These are phyloP conservation scores for Galerina sulciceps DNA, from an alignment of 768 basidiomycete genomes.

Conservation along the genomic window DNA sequence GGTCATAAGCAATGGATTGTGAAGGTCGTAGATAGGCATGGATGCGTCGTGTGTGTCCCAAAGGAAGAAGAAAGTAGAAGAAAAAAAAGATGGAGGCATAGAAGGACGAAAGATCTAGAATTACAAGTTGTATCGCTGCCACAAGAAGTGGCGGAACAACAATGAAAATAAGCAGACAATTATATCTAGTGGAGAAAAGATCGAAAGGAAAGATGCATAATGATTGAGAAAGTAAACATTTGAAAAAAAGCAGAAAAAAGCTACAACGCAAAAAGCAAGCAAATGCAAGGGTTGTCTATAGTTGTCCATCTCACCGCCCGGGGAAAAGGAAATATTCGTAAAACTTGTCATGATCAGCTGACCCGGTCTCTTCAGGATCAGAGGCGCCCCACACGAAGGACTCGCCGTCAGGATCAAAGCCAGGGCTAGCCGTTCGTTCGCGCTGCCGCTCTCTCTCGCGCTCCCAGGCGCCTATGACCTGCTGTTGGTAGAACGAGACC, in stretches of 20 bases:
- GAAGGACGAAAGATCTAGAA: no score
- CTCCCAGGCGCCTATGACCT: slow-evolving; percentile 24
- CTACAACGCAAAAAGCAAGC: background rate
- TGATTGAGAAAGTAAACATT: background rate
- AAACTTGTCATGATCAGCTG: slow-evolving; percentile 43
- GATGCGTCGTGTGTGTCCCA: background rate
- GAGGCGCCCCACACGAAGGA: slow-evolving; percentile 19
- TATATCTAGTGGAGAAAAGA: background rate
- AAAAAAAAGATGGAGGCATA: background rate
- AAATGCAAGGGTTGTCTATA: background rate
- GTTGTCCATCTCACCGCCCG: slow-evolving; percentile 38
- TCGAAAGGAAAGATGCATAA: background rate
- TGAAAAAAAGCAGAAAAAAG: background rate
- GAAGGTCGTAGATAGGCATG: background rate
- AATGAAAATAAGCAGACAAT: background rate
- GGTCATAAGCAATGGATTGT: no score
- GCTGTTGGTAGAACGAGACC: slow-evolving; percentile 26
- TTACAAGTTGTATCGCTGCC: background rate
- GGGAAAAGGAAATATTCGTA: slow-evolving; percentile 46
- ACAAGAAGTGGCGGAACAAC: background rate
- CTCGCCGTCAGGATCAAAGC: slow-evolving; percentile 49
- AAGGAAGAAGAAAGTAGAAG: background rate
- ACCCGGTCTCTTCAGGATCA: slow-evolving; percentile 9
- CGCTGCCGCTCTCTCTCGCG: slow-evolving; percentile 19
- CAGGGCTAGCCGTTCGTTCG: slow-evolving; percentile 12